phyloP scores from a whole-genome alignment of 345 rosid species.

The Sonneratia caseolaris region DNA sequence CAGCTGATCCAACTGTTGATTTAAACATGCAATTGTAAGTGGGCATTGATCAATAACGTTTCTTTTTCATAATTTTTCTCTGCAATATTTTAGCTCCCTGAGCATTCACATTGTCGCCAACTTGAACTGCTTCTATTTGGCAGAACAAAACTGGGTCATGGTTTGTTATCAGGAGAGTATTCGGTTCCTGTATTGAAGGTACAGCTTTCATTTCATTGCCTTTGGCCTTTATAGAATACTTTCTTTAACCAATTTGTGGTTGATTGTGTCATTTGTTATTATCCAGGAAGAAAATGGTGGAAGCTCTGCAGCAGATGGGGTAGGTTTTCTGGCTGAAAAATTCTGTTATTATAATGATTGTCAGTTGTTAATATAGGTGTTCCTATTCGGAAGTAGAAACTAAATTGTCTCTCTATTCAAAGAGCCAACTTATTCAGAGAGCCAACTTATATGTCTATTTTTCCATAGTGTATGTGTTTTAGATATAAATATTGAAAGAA shows the following conservation, averaged over 20 bases:
- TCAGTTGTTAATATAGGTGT: not conserved
- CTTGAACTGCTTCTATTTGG: slow-evolving; percentile 13
- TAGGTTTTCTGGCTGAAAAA: slow-evolving; percentile 25
- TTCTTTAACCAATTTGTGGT: slow-evolving; percentile 1
- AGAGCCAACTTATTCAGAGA: not conserved
- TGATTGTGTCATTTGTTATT: slow-evolving; percentile 11
- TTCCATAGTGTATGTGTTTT: not conserved
- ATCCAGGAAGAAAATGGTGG: slow-evolving; percentile 38
- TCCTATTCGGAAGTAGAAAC: not conserved
- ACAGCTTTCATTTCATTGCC: slow-evolving; percentile 6
- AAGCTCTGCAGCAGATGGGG: slow-evolving; percentile 19
- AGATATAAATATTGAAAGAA: not conserved
- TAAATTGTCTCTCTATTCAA: not conserved
- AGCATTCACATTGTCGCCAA: not conserved
- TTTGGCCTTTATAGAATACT: not conserved
- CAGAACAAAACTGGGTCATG: slow-evolving; percentile 96
- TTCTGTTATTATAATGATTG: not conserved
- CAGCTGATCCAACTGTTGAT: slow-evolving; percentile 96
- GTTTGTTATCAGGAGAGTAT: slow-evolving; percentile 89
- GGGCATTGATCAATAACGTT: slow-evolving; percentile 3
- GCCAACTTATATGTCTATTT: not conserved
- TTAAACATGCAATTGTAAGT: slow-evolving; percentile 94
- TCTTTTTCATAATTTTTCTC: slow-evolving; percentile 7
- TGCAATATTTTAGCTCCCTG: not conserved
- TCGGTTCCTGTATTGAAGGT: slow-evolving; percentile 73